These are phyloP conservation scores for Hordeum vulgare DNA, from an alignment of 176 grass and related monocot species.

Conservation along the genomic window DNA sequence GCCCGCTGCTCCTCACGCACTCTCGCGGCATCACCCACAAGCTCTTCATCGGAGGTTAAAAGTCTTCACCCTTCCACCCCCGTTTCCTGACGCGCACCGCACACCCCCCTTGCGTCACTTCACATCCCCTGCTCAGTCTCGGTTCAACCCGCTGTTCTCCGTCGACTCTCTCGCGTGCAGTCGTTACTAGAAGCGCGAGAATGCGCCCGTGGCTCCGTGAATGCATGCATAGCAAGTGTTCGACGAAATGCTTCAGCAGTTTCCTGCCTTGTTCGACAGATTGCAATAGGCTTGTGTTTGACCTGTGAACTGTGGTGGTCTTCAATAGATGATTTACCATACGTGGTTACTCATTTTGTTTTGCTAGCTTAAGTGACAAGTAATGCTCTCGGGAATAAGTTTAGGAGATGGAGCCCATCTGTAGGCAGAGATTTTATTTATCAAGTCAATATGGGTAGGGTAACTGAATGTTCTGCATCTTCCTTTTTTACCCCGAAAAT, in stretches of 20 bases:
- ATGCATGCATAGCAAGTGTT: neutral
- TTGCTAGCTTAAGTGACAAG: neutral
- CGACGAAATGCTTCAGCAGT: conserved; percentile 8
- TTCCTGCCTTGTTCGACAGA: neutral
- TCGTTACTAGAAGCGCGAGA: neutral
- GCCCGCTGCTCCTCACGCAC: conserved; percentile 18
- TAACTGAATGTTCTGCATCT: neutral
- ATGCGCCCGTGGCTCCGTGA: neutral
- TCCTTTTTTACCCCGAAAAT: neutral
- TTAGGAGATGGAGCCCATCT: neutral
- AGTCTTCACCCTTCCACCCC: neutral
- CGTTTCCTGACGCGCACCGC: neutral
- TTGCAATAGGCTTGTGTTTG: neutral
- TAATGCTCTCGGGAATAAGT: neutral
- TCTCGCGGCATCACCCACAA: conserved; percentile 38
- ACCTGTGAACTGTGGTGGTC: too few relatives aligned
- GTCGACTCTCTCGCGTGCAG: neutral
- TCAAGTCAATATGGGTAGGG: neutral
- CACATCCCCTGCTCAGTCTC: neutral
- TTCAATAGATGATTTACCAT: neutral
- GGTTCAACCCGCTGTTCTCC: neutral
- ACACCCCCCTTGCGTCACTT: neutral
- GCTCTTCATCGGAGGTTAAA: conserved; percentile 38
- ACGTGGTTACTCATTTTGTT: neutral
- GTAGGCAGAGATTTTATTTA: neutral